phyloP scores from a whole-genome alignment of 2,329 filamentous ascomycete genomes.

The Xylaria arbuscula region DNA sequence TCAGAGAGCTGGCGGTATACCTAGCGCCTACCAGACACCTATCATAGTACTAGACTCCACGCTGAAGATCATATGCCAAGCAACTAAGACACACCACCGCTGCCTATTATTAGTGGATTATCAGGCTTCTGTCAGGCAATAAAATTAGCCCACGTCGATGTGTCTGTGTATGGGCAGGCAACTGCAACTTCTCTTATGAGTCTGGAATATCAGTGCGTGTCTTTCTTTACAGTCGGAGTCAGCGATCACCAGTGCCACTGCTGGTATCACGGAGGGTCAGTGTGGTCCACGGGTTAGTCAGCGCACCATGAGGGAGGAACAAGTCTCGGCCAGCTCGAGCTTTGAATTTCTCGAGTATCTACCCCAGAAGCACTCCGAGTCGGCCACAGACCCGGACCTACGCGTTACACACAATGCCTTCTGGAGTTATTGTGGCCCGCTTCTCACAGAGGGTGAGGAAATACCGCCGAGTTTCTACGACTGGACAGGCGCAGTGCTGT shows the following conservation, averaged over 20 bases:
- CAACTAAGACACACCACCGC: conserved; percentile 2
- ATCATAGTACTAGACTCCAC: neutral
- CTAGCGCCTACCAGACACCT: neutral
- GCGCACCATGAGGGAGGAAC: conserved; percentile 29
- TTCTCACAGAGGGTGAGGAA: conserved; percentile 46
- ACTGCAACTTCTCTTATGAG: conserved; percentile 5
- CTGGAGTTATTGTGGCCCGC: conserved; percentile 59
- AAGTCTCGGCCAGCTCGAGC: conserved; percentile 29
- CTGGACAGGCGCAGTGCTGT: conserved; percentile 53
- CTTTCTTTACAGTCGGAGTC: neutral
- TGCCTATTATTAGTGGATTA: neutral
- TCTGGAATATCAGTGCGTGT: neutral
- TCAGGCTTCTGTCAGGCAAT: conserved; percentile 13
- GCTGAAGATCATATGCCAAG: conserved; percentile 26
- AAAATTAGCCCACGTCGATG: neutral
- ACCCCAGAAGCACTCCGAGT: neutral
- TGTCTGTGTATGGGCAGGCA: conserved; percentile 18
- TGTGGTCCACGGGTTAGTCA: neutral
- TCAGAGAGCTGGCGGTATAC: neutral
- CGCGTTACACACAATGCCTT: conserved; percentile 50
- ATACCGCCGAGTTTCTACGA: conserved; percentile 54
- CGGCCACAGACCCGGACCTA: conserved; percentile 20
- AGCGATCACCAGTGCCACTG: neutral
- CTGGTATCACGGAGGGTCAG: neutral
- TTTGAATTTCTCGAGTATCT: conserved; percentile 45